phyloP scores from a whole-genome alignment of 257 asterid genomes.

The Gentiana dahurica region DNA sequence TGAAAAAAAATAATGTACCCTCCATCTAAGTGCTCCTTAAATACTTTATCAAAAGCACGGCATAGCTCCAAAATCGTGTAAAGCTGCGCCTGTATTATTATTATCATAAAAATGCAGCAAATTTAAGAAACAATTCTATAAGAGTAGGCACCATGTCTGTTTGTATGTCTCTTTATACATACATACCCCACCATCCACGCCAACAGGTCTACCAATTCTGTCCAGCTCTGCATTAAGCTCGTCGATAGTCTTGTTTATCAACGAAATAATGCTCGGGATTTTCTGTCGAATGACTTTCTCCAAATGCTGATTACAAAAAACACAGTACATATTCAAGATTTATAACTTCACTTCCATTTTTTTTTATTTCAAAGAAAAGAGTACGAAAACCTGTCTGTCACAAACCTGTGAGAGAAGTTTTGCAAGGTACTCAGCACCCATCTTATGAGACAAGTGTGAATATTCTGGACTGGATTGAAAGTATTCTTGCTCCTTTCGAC shows the following conservation, averaged over 20 bases:
- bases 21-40: constrained; percentile 87
- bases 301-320: constrained; percentile 50
- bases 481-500: constrained; percentile 81
- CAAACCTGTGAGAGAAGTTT: constrained; percentile 73
- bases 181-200: constrained; percentile 89
- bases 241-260: constrained; percentile 81
- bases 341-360: too few relatives aligned
- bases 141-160: neutral
- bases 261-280: constrained; percentile 87
- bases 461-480: constrained; percentile 93
- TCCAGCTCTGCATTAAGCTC: constrained; percentile 96
- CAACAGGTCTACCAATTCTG: constrained; percentile 89
- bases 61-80: constrained; percentile 92
- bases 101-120: constrained; percentile 11
- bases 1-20: constrained; percentile 36
- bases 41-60: constrained; percentile 90
- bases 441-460: constrained; percentile 81
- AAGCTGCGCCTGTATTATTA: constrained; percentile 59
- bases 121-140: constrained; percentile 6
- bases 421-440: constrained; percentile 95
- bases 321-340: too few relatives aligned
- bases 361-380: neutral
- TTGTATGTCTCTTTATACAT: neutral
- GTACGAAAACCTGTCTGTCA: neutral
- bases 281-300: constrained; percentile 88